Percentiles rank a stretch among this genome's conserved stretches.
These are phyloP conservation scores for Candida ovalis DNA, from an alignment of 805 yeast genomes.

Conservation along the genomic window DNA sequence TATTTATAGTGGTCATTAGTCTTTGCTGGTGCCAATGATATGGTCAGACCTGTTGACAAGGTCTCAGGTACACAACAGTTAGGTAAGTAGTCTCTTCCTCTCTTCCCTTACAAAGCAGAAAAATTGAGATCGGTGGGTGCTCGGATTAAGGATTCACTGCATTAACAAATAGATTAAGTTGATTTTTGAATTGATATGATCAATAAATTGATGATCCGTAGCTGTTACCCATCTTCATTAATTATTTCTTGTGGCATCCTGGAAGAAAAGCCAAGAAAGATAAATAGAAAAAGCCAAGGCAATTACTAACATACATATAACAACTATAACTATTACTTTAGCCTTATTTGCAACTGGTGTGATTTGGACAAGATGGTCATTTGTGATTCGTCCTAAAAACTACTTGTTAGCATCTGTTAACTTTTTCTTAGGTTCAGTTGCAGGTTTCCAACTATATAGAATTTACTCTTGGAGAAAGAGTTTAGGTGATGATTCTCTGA, in stretches of 20 bases:
- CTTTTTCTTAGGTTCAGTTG: conserved; percentile 88
- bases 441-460: conserved; percentile 78
- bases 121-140: too few relatives aligned
- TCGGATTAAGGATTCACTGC: too few relatives aligned
- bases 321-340: conserved; percentile 3
- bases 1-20: conserved; percentile 77
- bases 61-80: conserved; percentile 85
- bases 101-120: too few relatives aligned
- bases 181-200: too few relatives aligned
- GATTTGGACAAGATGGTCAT: conserved; percentile 98
- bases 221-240: too few relatives aligned
- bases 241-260: too few relatives aligned
- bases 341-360: conserved; percentile 89
- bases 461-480: conserved; percentile 61
- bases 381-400: conserved; percentile 88
- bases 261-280: too few relatives aligned
- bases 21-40: conserved; percentile 84
- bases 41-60: conserved; percentile 86
- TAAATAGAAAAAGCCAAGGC: too few relatives aligned
- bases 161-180: too few relatives aligned
- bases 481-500: conserved; percentile 58
- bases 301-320: too few relatives aligned
- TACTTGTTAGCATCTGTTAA: conserved; percentile 86
- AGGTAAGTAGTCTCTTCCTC: too few relatives aligned
- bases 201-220: too few relatives aligned